Evolutionary conservation across 2,329 filamentous ascomycete genomes (phyloP).

Genomic region (Cytospora mali): DNA sequence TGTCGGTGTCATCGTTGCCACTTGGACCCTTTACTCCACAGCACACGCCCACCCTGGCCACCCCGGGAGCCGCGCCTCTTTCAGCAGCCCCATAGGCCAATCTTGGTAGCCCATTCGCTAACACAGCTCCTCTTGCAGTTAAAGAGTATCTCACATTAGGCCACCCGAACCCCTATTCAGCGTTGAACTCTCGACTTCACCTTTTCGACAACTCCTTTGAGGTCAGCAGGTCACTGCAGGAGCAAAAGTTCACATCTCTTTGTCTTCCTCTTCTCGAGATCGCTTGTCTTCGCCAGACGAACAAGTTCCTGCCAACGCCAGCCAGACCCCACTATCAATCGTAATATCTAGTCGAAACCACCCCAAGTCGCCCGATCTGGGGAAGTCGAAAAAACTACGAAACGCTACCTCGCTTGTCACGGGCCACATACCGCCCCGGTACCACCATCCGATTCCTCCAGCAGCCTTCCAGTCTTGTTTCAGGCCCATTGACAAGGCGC

Average conservation of each 20-base stretch:
- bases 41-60: constrained; percentile 13
- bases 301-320: constrained; percentile 32
- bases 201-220: constrained; percentile 64
- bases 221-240: constrained; percentile 84
- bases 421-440: constrained; percentile 38
- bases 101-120: constrained; percentile 25
- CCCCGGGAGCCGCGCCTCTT: constrained; percentile 23
- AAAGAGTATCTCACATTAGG: constrained; percentile 24
- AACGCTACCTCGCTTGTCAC: constrained; percentile 39
- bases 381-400: constrained; percentile 38
- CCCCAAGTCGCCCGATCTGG: constrained; percentile 5
- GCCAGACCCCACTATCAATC: constrained; percentile 21
- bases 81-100: constrained; percentile 21
- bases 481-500: constrained; percentile 37
- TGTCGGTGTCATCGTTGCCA: constrained; percentile 23
- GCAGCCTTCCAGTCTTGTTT: constrained; percentile 41
- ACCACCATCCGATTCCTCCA: constrained; percentile 30
- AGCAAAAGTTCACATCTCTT: constrained; percentile 43
- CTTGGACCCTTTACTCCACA: constrained; percentile 24
- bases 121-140: constrained; percentile 21
- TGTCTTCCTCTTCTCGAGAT: constrained; percentile 23
- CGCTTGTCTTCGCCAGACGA: constrained; percentile 42
- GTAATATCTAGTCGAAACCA: constrained; percentile 27
- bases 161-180: constrained; percentile 26
- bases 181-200: constrained; percentile 25